A percentile compares a stretch with the other conserved stretches of the same genome.
Evolutionary conservation across 768 basidiomycete genomes (phyloP).

Genomic region (Collybia nuda): DNA sequence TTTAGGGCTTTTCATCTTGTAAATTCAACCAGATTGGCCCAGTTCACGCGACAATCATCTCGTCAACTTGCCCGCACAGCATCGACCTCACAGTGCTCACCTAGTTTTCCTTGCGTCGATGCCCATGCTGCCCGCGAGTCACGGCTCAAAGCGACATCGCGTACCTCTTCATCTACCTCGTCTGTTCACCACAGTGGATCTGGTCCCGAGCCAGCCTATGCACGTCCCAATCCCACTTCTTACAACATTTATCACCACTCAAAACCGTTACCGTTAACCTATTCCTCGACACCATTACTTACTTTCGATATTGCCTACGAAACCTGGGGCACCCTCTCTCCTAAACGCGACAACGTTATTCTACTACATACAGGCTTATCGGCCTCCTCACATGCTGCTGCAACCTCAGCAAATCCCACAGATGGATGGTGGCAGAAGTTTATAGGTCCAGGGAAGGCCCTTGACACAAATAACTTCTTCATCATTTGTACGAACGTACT

Average conservation of each 20-base stretch:
- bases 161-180: constrained; percentile 19
- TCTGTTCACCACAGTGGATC: constrained; percentile 31
- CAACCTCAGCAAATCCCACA: constrained; percentile 70
- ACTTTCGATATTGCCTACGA: constrained; percentile 92
- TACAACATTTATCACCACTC: constrained; percentile 71
- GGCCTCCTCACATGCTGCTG: constrained; percentile 92
- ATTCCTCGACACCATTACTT: constrained; percentile 51
- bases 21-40: constrained; percentile 3
- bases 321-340: constrained; percentile 91
- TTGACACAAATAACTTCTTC: constrained; percentile 92
- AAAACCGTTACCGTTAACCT: constrained; percentile 62
- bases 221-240: constrained; percentile 70
- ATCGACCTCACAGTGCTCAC: constrained; percentile 11
- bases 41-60: no score
- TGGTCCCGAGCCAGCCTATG: constrained; percentile 83
- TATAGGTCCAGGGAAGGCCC: constrained; percentile 90
- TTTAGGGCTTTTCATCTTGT: constrained; percentile 1
- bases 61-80: no score
- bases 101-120: constrained; percentile 76
- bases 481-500: constrained; percentile 96
- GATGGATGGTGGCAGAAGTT: constrained; percentile 99
- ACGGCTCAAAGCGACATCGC: constrained; percentile 33
- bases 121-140: constrained; percentile 75
- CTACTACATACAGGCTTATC: constrained; percentile 95
- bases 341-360: constrained; percentile 80